Conservation (phyloP, 1,284 basidiomycete genomes). For the Erythrobasidium hasegawianum region DNA sequence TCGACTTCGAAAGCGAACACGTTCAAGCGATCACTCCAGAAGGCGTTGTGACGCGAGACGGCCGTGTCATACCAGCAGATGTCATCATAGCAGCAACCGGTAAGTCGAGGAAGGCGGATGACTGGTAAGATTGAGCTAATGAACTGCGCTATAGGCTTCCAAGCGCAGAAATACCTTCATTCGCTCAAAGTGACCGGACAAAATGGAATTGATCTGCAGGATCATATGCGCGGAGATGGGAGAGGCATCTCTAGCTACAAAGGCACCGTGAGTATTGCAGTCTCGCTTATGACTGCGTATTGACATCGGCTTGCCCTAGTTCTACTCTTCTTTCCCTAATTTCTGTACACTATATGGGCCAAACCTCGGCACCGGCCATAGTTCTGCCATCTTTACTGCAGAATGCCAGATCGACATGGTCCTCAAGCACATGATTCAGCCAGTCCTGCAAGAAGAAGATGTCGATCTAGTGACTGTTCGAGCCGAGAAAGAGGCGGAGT, state of each 20-base stretch:
- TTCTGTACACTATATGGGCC: slow-evolving; percentile 17
- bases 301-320: not conserved
- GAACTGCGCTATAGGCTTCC: too few relatives aligned
- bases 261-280: slow-evolving; percentile 15
- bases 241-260: slow-evolving; percentile 14
- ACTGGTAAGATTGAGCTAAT: too few relatives aligned
- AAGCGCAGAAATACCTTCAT: slow-evolving; percentile 10
- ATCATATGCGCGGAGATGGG: slow-evolving; percentile 11
- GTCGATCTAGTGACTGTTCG: slow-evolving; percentile 16
- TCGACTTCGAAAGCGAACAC: slow-evolving; percentile 13
- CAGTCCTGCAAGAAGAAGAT: slow-evolving; percentile 23
- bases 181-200: slow-evolving; percentile 17
- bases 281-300: not conserved
- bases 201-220: slow-evolving; percentile 5
- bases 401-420: slow-evolving; percentile 29
- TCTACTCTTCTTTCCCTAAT: slow-evolving; percentile 26
- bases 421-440: slow-evolving; percentile 7
- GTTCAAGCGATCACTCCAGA: not conserved
- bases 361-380: slow-evolving; percentile 13
- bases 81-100: slow-evolving; percentile 31
- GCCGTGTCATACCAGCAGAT: slow-evolving; percentile 12
- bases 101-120: too few relatives aligned
- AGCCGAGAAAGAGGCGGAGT: slow-evolving; percentile 11
- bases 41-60: not conserved
- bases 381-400: slow-evolving; percentile 15